A percentile compares a stretch with the other conserved stretches of the same genome.
phyloP scores from a whole-genome alignment of 805 yeast species.

The Wickerhamomyces kurtzmanii region DNA sequence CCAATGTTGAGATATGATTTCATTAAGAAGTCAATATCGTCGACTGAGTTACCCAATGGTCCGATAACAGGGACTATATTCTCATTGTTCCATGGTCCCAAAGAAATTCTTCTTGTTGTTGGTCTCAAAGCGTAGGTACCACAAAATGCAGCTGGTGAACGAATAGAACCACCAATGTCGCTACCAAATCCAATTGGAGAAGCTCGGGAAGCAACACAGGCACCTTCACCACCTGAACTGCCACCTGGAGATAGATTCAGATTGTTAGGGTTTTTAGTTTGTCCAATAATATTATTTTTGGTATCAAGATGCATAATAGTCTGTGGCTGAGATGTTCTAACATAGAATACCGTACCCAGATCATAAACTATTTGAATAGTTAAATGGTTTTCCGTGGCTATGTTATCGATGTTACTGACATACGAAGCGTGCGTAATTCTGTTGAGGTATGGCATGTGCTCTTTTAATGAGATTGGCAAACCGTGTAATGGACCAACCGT shows the following conservation, averaged over 20 bases:
- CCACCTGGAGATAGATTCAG: conserved; percentile 56
- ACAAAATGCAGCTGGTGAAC: conserved; percentile 59
- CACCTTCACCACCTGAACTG: conserved; percentile 70
- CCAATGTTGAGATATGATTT: conserved; percentile 49
- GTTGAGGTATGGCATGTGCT: conserved; percentile 47
- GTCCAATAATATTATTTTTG: conserved; percentile 47
- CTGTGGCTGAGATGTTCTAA: conserved; percentile 63
- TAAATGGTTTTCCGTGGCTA: conserved; percentile 35
- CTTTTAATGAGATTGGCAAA: conserved; percentile 58
- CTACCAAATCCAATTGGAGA: conserved; percentile 59
- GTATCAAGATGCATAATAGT: conserved; percentile 62
- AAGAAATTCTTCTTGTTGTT: conserved; percentile 41
- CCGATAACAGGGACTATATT: conserved; percentile 58
- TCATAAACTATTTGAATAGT: conserved; percentile 36
- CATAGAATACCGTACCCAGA: conserved; percentile 53
- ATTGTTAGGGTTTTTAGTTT: conserved; percentile 50
- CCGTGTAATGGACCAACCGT: conserved; percentile 63
- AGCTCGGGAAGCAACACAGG: conserved; percentile 47
- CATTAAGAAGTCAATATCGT: conserved; percentile 66
- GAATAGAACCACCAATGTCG: conserved; percentile 65
- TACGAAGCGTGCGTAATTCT: conserved; percentile 51
- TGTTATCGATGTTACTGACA: conserved; percentile 39
- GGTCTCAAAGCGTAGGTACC: conserved; percentile 60
- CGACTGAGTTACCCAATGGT: conserved; percentile 55
- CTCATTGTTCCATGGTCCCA: conserved; percentile 31